Percentiles rank a stretch among this genome's conserved stretches.
Evolutionary conservation across 2,329 filamentous ascomycete species (phyloP).

Genomic region (Neonectria punicea): DNA sequence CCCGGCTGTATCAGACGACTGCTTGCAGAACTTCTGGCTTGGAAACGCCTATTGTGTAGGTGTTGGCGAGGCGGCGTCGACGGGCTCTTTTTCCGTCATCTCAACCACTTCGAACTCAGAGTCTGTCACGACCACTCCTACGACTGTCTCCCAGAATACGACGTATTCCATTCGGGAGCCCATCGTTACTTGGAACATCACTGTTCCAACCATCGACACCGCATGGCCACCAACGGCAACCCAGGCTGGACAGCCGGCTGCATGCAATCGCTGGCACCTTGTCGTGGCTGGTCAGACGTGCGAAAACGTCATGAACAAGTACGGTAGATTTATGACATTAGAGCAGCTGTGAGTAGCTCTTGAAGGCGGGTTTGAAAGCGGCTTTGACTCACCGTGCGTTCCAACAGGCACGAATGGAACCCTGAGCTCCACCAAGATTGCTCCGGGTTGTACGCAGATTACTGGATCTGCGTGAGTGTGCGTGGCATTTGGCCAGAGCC

Average conservation of each 20-base stretch:
- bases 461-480: background rate
- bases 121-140: no score
- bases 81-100: no score
- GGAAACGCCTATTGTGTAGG: background rate
- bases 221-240: slow-evolving; percentile 5
- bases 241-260: background rate
- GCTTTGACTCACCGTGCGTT: no score
- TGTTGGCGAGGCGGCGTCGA: no score
- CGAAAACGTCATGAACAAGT: background rate
- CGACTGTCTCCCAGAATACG: slow-evolving; percentile 16
- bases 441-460: no score
- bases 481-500: background rate
- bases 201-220: background rate
- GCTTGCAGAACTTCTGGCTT: background rate
- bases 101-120: no score
- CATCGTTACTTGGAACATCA: slow-evolving; percentile 3
- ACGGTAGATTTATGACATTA: background rate
- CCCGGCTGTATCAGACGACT: background rate
- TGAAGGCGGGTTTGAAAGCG: no score
- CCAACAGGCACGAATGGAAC: no score
- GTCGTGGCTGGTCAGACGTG: background rate
- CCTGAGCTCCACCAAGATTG: no score
- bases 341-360: background rate
- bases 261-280: background rate
- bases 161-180: slow-evolving; percentile 7